phyloP scores from a whole-genome alignment of 2,329 filamentous ascomycete genomes.

The Nigrospora oryzae region DNA sequence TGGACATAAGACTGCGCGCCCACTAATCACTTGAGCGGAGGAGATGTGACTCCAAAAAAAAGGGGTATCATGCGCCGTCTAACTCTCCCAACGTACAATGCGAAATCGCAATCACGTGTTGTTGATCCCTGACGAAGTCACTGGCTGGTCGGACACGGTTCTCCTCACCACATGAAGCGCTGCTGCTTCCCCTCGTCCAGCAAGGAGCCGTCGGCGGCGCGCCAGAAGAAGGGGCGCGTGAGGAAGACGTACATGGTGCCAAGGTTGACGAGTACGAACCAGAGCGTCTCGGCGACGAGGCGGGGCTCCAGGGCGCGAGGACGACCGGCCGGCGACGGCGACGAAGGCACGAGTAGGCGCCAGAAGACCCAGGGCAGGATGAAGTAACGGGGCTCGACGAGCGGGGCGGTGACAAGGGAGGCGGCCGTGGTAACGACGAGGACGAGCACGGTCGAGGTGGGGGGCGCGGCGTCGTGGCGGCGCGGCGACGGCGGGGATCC shows the following conservation, averaged over 20 bases:
- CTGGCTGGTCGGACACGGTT: not conserved
- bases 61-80: too few species aligned
- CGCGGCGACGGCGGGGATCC: not conserved
- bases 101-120: too few species aligned
- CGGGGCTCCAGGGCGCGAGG: constrained; percentile 2
- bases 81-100: too few species aligned
- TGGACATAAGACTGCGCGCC: too few species aligned
- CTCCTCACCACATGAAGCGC: constrained; percentile 70
- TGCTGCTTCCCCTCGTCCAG: constrained; percentile 53
- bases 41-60: too few species aligned
- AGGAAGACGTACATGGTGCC: constrained; percentile 67
- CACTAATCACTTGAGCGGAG: too few species aligned
- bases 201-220: constrained; percentile 36
- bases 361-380: constrained; percentile 93
- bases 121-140: too few species aligned
- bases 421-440: constrained; percentile 63
- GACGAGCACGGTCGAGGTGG: constrained; percentile 44
- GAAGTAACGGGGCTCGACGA: constrained; percentile 94
- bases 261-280: constrained; percentile 59
- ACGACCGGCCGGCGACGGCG: constrained; percentile 10
- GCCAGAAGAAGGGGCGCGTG: constrained; percentile 59
- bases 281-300: constrained; percentile 53
- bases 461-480: not conserved
- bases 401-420: constrained; percentile 76
- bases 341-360: constrained; percentile 66